Conservation (phyloP, 371 early-diverging fungal species). For the Mucor indicus region DNA sequence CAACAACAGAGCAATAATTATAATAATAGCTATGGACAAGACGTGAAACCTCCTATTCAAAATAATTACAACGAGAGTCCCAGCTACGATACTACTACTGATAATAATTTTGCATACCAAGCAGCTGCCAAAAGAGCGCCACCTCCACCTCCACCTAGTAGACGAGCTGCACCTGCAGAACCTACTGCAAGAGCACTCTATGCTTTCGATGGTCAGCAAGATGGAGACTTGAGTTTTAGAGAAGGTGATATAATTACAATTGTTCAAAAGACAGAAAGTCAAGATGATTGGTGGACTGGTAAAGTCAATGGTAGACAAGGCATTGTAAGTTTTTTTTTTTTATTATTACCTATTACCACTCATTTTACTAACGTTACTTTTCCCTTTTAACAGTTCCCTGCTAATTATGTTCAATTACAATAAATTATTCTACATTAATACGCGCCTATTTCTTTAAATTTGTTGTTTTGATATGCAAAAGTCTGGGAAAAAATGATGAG, state of each 20-base stretch:
- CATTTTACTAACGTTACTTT: background rate
- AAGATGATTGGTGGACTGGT: constrained; percentile 88
- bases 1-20: background rate
- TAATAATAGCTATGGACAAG: constrained; percentile 9
- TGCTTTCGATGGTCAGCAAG: constrained; percentile 72
- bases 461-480: too few relatives aligned
- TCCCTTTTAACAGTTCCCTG: constrained; percentile 59
- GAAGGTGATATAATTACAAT: constrained; percentile 79
- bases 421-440: too few relatives aligned
- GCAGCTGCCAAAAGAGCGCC: constrained; percentile 23
- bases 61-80: background rate
- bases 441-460: too few relatives aligned
- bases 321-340: constrained; percentile 38
- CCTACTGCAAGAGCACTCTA: constrained; percentile 66
- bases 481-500: constrained; percentile 8
- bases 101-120: constrained; percentile 1
- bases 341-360: background rate
- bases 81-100: background rate
- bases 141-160: constrained; percentile 45
- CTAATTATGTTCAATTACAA: constrained; percentile 68
- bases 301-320: constrained; percentile 62
- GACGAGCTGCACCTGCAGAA: constrained; percentile 21
- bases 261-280: constrained; percentile 60
- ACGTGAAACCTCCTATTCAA: constrained; percentile 4
- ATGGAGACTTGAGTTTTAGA: constrained; percentile 72